Evolutionary conservation across 371 early-diverging fungal genomes (phyloP).

Genomic region (Dinochytrium kinnereticum): DNA sequence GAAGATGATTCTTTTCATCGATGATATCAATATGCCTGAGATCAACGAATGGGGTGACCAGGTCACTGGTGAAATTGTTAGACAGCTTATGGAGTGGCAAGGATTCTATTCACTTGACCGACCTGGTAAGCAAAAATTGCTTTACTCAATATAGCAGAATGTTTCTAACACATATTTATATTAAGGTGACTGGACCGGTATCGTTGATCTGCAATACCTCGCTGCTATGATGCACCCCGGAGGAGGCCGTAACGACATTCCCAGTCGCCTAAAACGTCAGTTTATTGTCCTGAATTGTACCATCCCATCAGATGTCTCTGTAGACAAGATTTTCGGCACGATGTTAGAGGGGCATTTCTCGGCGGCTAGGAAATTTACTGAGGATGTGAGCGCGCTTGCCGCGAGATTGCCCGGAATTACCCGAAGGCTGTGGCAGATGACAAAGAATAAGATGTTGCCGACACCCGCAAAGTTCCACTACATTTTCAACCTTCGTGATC

Average conservation of each 20-base stretch:
- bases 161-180: constrained; percentile 3
- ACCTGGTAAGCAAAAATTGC: constrained; percentile 53
- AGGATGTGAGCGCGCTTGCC: constrained; percentile 54
- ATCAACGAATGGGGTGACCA: constrained; percentile 77
- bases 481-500: constrained; percentile 68
- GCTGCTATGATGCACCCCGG: constrained; percentile 74
- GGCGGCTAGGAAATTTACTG: constrained; percentile 55
- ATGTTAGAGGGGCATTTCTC: constrained; percentile 67
- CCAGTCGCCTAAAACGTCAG: constrained; percentile 63
- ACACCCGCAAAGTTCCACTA: constrained; percentile 73
- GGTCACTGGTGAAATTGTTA: constrained; percentile 64
- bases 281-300: constrained; percentile 66
- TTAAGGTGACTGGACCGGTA: constrained; percentile 65
- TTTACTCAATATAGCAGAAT: no score
- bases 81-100: constrained; percentile 67
- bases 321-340: constrained; percentile 69
- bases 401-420: constrained; percentile 53
- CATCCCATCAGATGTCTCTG: constrained; percentile 66
- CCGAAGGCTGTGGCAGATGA: constrained; percentile 64
- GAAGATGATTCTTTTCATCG: constrained; percentile 68
- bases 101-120: constrained; percentile 68
- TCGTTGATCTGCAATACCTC: constrained; percentile 64
- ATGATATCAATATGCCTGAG: constrained; percentile 72
- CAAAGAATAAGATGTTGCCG: constrained; percentile 68
- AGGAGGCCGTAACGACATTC: constrained; percentile 69